Evolutionary conservation across 352 stramenopile genomes (phyloP).

Genomic region (Globisporangium takayamanum): DNA sequence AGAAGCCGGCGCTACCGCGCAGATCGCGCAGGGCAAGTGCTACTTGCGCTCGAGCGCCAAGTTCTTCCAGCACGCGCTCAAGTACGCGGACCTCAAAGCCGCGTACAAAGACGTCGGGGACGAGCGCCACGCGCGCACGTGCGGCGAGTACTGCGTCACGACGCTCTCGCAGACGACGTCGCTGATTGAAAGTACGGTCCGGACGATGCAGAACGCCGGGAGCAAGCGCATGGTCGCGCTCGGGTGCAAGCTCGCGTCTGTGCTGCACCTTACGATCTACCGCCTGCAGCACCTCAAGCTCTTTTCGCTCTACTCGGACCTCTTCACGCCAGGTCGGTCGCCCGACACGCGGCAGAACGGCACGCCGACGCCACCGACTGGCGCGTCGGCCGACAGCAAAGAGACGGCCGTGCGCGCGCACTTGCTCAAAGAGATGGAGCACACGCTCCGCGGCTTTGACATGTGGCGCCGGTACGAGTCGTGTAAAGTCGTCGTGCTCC

Average conservation of each 20-base stretch:
- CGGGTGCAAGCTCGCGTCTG: constrained; percentile 76
- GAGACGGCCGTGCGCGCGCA: constrained; percentile 59
- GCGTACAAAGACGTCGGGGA: constrained; percentile 70
- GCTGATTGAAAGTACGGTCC: constrained; percentile 76
- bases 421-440: constrained; percentile 83
- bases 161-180: constrained; percentile 73
- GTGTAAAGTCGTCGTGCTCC: constrained; percentile 60
- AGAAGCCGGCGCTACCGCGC: constrained; percentile 30
- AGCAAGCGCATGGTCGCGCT: constrained; percentile 61
- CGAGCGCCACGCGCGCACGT: constrained; percentile 46
- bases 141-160: constrained; percentile 55
- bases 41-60: constrained; percentile 75
- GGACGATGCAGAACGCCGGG: constrained; percentile 48
- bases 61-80: constrained; percentile 80
- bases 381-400: constrained; percentile 40
- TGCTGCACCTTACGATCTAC: constrained; percentile 77
- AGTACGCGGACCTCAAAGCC: constrained; percentile 74
- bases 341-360: constrained; percentile 67
- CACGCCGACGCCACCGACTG: constrained; percentile 54
- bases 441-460: constrained; percentile 79
- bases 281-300: constrained; percentile 79
- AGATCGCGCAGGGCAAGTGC: constrained; percentile 61
- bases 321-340: constrained; percentile 70
- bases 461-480: constrained; percentile 83
- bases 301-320: constrained; percentile 70